Evolutionary conservation across 192 early-diverging fungal species (phyloP).

Genomic region (Coemansia sp.): DNA sequence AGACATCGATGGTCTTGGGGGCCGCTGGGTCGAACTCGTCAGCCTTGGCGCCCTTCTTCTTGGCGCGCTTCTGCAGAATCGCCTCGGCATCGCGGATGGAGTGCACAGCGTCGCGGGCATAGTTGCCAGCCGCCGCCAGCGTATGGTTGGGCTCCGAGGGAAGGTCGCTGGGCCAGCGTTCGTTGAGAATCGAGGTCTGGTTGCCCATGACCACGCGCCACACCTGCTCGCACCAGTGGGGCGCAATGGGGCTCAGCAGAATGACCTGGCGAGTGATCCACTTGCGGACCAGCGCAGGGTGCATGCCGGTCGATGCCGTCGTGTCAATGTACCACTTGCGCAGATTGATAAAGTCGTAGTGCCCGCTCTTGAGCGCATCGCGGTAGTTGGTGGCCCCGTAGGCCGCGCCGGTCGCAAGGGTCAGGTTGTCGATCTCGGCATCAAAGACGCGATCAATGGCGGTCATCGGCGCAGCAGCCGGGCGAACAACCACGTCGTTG

Average conservation of each 20-base stretch:
- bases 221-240: conserved; percentile 93
- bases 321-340: conserved; percentile 88
- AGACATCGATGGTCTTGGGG: conserved; percentile 73
- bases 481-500: conserved; percentile 47
- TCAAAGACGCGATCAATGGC: conserved; percentile 80
- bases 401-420: conserved; percentile 62
- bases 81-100: conserved; percentile 79
- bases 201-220: conserved; percentile 82
- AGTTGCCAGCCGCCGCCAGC: conserved; percentile 72
- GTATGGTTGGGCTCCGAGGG: conserved; percentile 63
- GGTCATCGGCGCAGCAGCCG: conserved; percentile 62
- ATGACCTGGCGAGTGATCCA: conserved; percentile 86
- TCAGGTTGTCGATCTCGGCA: conserved; percentile 78
- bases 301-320: conserved; percentile 72
- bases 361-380: conserved; percentile 86
- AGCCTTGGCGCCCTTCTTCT: conserved; percentile 72
- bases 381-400: conserved; percentile 85
- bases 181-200: conserved; percentile 63
- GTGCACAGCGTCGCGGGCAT: conserved; percentile 71
- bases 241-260: conserved; percentile 80
- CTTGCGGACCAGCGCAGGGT: conserved; percentile 74
- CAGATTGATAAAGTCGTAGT: conserved; percentile 84
- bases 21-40: conserved; percentile 57
- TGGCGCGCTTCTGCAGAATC: conserved; percentile 57
- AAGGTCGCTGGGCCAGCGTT: conserved; percentile 61